Evolutionary conservation across 148 eudicot genomes (phyloP), one percentile per base, ranked within the genome.

Genomic region (Cornus kousa): DNA sequence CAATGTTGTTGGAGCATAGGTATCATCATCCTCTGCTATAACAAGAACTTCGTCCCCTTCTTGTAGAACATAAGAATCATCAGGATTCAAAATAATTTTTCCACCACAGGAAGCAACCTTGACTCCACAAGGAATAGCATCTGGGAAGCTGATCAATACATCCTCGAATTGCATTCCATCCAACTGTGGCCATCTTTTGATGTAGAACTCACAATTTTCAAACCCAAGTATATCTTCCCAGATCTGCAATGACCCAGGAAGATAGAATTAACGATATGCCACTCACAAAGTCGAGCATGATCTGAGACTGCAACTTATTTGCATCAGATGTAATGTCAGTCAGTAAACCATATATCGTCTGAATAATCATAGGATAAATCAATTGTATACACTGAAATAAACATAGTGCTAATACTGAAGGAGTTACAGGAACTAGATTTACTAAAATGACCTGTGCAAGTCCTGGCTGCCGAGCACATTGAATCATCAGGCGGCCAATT

Each of bases 211-310:
- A 79, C 91, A 88, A 80, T 87, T 85, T 77, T 88, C 91, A 77
- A 88, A 88, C 64, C 91, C 91, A 80, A 88, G 91, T 48, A 88
- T 88, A 75, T 88, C 91, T 80, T 87, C 91, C 91, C 91, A 88
- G 62, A 88, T 87, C 91, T 88, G 87, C 53, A 64, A 67, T 59
- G 33, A 32, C 68, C 71, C 73, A 39, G 67, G 39, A 74, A 68
- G 48, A 73, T 73, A 46, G 7, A 5, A 55, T 75, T 57, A 79
- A 17, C 6, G 5, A 69, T 6, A 76, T 20, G 55, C 12, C 67
- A 50, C 16, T 14, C 35, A 17, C n/a, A 73, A 50, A 37, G 16
- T 14, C 43, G 28, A 33, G 46, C 64, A 62, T 31, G 32, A 81
- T 72, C 60, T 50, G 67, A 46, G 83, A 75, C 62, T 10, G 16